phyloP scores from a whole-genome alignment of 1,284 basidiomycete species.

The Cyathus pygmaeus region DNA sequence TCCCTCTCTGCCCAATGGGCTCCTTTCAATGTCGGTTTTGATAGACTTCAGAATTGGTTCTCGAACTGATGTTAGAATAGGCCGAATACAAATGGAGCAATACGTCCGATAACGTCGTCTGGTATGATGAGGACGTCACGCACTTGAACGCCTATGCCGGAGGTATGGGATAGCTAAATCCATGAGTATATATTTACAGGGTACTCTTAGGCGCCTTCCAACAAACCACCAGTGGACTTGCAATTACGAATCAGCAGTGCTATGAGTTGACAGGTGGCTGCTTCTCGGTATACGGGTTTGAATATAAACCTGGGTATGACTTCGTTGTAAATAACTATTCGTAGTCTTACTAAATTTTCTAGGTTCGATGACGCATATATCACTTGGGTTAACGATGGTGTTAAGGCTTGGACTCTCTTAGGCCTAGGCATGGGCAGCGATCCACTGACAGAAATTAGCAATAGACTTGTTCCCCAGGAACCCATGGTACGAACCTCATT shows the following conservation, averaged over 20 bases:
- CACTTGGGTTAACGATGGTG: conserved; percentile 79
- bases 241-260: conserved; percentile 58
- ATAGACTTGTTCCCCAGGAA: conserved; percentile 81
- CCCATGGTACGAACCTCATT: conserved; percentile 70
- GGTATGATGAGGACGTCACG: conserved; percentile 51
- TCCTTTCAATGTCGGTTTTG: conserved; percentile 48
- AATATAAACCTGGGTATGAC: conserved; percentile 55
- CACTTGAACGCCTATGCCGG: conserved; percentile 58
- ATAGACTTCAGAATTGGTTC: neutral
- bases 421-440: conserved; percentile 76
- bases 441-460: conserved; percentile 66
- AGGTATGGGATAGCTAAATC: conserved; percentile 41
- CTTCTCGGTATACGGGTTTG: conserved; percentile 59
- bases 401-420: conserved; percentile 79
- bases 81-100: conserved; percentile 59
- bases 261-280: conserved; percentile 60
- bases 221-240: conserved; percentile 62
- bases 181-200: conserved; percentile 3
- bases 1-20: conserved; percentile 75
- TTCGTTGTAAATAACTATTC: neutral
- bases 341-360: neutral
- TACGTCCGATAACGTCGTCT: conserved; percentile 53
- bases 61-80: conserved; percentile 23
- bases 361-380: conserved; percentile 77
- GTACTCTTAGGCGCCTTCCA: conserved; percentile 50